Conservation (phyloP, 2,329 filamentous ascomycete species). For the Harringtonia aguacate region DNA sequence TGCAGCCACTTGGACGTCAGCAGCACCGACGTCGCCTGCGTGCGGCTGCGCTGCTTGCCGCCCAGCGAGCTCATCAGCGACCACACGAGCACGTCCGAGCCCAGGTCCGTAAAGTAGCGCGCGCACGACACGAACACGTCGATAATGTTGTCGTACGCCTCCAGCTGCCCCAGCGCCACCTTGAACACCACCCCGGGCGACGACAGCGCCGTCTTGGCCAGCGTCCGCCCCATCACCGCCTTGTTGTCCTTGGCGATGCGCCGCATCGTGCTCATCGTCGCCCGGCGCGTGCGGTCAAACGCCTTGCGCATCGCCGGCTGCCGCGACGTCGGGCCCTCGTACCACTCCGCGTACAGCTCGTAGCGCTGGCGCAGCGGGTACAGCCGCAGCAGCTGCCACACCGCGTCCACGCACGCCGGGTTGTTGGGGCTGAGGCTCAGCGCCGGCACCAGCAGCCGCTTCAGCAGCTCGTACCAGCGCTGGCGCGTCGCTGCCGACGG, state of each 20-base stretch:
- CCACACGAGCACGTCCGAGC: slow-evolving; percentile 91
- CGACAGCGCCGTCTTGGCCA: slow-evolving; percentile 86
- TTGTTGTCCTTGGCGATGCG: slow-evolving; percentile 82
- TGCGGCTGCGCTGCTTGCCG: slow-evolving; percentile 51
- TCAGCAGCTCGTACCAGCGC: slow-evolving; percentile 78
- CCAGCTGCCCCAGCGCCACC: slow-evolving; percentile 80
- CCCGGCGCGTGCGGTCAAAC: slow-evolving; percentile 64
- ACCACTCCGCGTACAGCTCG: slow-evolving; percentile 90
- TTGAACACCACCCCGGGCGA: slow-evolving; percentile 88
- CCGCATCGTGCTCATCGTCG: slow-evolving; percentile 81
- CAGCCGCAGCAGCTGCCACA: slow-evolving; percentile 71
- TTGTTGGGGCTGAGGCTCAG: slow-evolving; percentile 81
- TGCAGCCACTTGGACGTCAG: slow-evolving; percentile 88
- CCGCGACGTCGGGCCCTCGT: slow-evolving; percentile 65
- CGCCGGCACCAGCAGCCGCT: slow-evolving; percentile 75
- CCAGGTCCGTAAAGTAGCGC: slow-evolving; percentile 84
- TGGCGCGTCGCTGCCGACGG: slow-evolving; percentile 56
- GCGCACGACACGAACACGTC: slow-evolving; percentile 91
- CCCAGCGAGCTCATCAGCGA: slow-evolving; percentile 67
- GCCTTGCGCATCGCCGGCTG: slow-evolving; percentile 67
- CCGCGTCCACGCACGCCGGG: slow-evolving; percentile 70
- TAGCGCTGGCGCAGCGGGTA: slow-evolving; percentile 73
- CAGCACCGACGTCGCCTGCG: slow-evolving; percentile 50
- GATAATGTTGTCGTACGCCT: slow-evolving; percentile 90
- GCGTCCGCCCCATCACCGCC: slow-evolving; percentile 70